These are phyloP conservation scores for Closterium sp. DNA, from an alignment of 139 green algal genomes.

Conservation along the genomic window DNA sequence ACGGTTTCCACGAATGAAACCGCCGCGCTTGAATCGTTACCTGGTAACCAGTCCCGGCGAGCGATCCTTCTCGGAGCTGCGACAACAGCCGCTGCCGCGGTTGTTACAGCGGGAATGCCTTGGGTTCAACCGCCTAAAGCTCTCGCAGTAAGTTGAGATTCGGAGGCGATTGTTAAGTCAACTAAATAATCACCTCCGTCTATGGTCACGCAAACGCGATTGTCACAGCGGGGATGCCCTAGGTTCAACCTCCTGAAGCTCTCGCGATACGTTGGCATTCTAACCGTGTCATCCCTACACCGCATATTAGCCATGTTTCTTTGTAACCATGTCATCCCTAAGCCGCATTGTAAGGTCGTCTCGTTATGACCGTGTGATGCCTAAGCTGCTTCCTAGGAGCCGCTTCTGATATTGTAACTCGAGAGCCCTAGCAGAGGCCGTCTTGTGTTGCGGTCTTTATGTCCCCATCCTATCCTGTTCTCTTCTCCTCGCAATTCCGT, in stretches of 20 bases:
- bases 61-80: not conserved
- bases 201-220: too few relatives aligned
- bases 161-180: too few relatives aligned
- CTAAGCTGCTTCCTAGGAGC: not conserved
- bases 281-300: not conserved
- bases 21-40: not conserved
- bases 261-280: not conserved
- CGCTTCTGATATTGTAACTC: too few relatives aligned
- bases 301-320: too few relatives aligned
- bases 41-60: not conserved
- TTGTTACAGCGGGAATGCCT: not conserved
- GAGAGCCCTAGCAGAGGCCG: too few relatives aligned
- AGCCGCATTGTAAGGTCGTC: too few relatives aligned
- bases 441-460: too few relatives aligned
- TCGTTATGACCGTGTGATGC: not conserved
- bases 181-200: too few relatives aligned
- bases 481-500: too few relatives aligned
- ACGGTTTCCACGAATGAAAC: not conserved
- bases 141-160: not conserved
- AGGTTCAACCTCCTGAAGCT: not conserved
- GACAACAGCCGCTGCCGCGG: not conserved
- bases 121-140: not conserved
- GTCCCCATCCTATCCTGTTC: too few relatives aligned
- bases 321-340: too few relatives aligned
- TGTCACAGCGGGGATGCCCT: not conserved